Conservation (phyloP, 2,329 filamentous ascomycete genomes). For the Rhexocercosporidium sp. region DNA sequence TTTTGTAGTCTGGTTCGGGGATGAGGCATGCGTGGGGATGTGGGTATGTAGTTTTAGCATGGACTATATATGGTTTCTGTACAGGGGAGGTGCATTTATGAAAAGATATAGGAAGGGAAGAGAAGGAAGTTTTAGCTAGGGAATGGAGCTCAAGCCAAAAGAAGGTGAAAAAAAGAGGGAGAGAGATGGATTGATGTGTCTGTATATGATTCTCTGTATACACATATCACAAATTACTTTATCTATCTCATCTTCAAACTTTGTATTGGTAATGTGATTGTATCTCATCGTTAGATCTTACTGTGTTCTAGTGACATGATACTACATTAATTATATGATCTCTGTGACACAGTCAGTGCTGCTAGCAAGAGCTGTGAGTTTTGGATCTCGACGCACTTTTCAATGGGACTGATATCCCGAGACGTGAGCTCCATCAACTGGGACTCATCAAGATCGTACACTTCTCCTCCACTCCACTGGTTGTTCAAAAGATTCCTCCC, state of each 20-base stretch:
- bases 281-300: too few relatives aligned
- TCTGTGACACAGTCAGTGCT: too few relatives aligned
- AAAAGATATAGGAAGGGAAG: not conserved
- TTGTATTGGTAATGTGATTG: not conserved
- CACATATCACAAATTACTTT: conserved; percentile 14
- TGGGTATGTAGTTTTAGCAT: conserved; percentile 5
- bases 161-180: not conserved
- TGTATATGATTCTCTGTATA: conserved; percentile 14
- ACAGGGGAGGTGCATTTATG: not conserved
- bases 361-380: too few relatives aligned
- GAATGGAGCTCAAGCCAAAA: not conserved
- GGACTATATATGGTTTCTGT: not conserved
- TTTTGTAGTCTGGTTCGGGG: not conserved
- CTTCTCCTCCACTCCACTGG: too few relatives aligned
- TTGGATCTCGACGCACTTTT: too few relatives aligned
- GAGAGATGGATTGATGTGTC: not conserved
- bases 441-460: too few relatives aligned
- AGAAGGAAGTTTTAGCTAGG: conserved; percentile 5
- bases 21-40: not conserved
- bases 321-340: too few relatives aligned
- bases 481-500: too few relatives aligned
- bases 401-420: too few relatives aligned
- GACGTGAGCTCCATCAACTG: too few relatives aligned
- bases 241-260: not conserved
- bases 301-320: too few relatives aligned